Percentiles rank a stretch among this genome's conserved stretches.
phyloP scores from a whole-genome alignment of 2,329 filamentous ascomycete genomes.

The Claviceps maximensis region DNA sequence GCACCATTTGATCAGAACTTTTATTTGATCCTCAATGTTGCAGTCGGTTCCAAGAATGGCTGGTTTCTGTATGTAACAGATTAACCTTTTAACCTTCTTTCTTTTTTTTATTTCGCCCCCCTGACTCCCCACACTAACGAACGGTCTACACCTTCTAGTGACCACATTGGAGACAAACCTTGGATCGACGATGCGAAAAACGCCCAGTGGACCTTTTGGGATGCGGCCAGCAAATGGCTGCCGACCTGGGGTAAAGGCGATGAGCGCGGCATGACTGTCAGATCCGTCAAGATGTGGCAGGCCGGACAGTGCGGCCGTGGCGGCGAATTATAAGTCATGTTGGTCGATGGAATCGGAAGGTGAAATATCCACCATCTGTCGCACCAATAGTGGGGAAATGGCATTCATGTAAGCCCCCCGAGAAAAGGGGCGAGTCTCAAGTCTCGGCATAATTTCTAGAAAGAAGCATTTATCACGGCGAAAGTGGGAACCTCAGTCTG shows the following conservation, averaged over 20 bases:
- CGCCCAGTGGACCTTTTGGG: constrained; percentile 29
- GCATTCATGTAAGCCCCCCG: neutral
- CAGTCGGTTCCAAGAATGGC: constrained; percentile 34
- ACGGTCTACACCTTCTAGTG: constrained; percentile 17
- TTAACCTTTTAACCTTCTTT: neutral
- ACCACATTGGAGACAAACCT: constrained; percentile 30
- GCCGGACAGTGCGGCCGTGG: constrained; percentile 9
- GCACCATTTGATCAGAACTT: constrained; percentile 40
- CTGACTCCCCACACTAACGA: too few species aligned
- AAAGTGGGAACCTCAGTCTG: neutral
- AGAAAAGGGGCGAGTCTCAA: neutral
- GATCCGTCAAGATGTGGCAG: constrained; percentile 35
- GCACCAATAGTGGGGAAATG: neutral
- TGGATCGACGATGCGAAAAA: constrained; percentile 30
- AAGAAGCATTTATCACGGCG: neutral
- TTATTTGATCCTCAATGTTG: constrained; percentile 37
- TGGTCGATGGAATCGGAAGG: neutral
- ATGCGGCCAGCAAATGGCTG: constrained; percentile 26
- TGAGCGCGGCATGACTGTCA: constrained; percentile 30
- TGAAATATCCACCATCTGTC: too few species aligned
- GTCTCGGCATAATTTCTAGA: neutral
- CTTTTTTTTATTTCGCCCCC: neutral
- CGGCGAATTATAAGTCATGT: neutral
- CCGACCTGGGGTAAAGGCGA: constrained; percentile 33
- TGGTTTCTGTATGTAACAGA: constrained; percentile 27